Percentiles rank a stretch among this genome's conserved stretches.
These are phyloP conservation scores for Basidioascus undulatus DNA, from an alignment of 768 basidiomycete species.

Conservation along the genomic window DNA sequence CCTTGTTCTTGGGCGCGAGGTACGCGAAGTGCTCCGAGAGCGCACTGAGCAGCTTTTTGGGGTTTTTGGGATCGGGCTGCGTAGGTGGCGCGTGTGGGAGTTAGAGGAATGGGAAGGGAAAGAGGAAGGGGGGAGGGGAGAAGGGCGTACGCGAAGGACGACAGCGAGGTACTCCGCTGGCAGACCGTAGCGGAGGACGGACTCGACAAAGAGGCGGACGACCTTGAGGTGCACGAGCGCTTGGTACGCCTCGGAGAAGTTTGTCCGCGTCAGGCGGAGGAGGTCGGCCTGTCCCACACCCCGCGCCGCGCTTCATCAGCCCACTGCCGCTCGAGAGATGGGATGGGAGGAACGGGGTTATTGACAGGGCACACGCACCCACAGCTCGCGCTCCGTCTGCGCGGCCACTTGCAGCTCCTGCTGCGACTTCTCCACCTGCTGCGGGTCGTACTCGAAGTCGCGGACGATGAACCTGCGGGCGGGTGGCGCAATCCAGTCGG, in stretches of 20 bases:
- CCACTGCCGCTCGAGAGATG: too few relatives aligned
- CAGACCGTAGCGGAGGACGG: constrained; percentile 79
- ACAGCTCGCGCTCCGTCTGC: constrained; percentile 79
- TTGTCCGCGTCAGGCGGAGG: constrained; percentile 66
- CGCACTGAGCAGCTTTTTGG: constrained; percentile 48
- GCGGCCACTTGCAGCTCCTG: constrained; percentile 59
- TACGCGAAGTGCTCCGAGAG: constrained; percentile 61
- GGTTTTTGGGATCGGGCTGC: constrained; percentile 65
- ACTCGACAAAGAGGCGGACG: constrained; percentile 74
- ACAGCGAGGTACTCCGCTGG: constrained; percentile 75
- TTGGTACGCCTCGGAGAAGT: constrained; percentile 92
- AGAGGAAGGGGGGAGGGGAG: not conserved
- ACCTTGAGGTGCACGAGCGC: constrained; percentile 82
- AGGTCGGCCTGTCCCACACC: constrained; percentile 47
- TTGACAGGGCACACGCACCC: constrained; percentile 47
- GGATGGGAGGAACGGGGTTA: too few relatives aligned
- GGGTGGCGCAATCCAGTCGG: too few relatives aligned
- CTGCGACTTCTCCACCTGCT: constrained; percentile 49
- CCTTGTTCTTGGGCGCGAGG: constrained; percentile 33
- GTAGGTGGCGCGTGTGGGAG: not conserved
- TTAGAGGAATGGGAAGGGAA: not conserved
- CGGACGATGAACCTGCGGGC: constrained; percentile 57
- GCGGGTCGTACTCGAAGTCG: constrained; percentile 79
- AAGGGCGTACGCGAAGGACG: constrained; percentile 13
- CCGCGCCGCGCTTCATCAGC: too few relatives aligned